Base-by-base conservation (phyloP, 2,329 filamentous ascomycete species). In the Aspergillus alliaceus region DNA sequence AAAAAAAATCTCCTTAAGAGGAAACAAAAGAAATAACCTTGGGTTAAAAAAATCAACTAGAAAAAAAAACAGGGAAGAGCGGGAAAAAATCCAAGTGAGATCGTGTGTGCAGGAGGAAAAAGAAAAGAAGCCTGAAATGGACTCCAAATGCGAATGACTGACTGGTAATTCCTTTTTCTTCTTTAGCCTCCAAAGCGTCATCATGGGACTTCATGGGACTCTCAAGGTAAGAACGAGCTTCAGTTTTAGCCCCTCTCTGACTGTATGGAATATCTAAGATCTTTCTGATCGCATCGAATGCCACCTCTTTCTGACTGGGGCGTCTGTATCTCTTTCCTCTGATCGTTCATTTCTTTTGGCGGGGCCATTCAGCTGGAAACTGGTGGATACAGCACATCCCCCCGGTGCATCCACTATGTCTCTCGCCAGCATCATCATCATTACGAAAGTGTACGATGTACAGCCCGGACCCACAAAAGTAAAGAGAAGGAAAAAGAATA, bases 131-230 rank as follows among this genome's bases (percentile, higher is more conserved):
- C 39, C 40, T 34, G 31, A 52, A 47, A 22, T 18, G 44, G 44
- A 29, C 44, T 32, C 18, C 44, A 20, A 48, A 48, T 20, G 44
- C 44, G 18, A 31, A 32, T 31, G 18, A 48, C 44, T 31, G 44
- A 32, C 27, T 32, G 44, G 12, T 22, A 32, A 20, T 40, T 40
- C 22, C 37, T 40, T 40, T 40, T 40, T 40, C 22, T 5, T 29
- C 9, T 29, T 29, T n/a, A n/a, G n/a, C n/a, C n/a, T n/a, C n/a
- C n/a, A n/a, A n/a, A 48, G 18, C 29, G 44, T 48, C 44, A 48
- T 48, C 44, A 48, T 48, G 44, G 27, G 44, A 48, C 18, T 48
- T 48, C 44, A 48, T 48, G 44, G 27, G 44, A 48, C 18, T 48
- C 27, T n/a, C 3, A 3, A 5, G 24, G 18, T 6, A 14, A 18